phyloP scores from a whole-genome alignment of 148 eudicot genomes.

The Camellia japonica region DNA sequence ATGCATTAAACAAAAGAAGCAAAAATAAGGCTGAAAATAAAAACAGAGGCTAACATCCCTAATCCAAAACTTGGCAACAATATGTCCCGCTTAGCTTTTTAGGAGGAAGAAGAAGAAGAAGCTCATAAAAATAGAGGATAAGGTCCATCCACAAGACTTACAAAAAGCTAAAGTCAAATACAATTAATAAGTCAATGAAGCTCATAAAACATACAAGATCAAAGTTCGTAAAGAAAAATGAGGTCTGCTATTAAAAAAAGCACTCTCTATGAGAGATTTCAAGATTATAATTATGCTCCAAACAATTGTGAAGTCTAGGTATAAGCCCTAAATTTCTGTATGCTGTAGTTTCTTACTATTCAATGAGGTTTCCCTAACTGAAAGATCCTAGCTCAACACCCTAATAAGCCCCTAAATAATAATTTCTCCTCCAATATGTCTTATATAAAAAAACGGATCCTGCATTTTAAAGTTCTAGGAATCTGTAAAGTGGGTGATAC shows the following conservation, averaged over 20 bases:
- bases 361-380: neutral
- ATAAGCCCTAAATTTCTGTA: neutral
- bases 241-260: neutral
- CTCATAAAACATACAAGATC: neutral
- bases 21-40: neutral
- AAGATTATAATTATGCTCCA: neutral
- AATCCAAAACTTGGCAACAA: neutral
- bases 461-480: neutral
- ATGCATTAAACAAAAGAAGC: neutral
- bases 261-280: neutral
- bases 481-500: neutral
- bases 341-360: neutral
- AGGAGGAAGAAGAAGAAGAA: neutral
- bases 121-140: neutral
- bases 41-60: neutral
- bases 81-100: neutral
- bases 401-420: neutral
- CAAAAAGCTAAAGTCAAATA: constrained; percentile 11
- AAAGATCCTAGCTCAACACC: neutral
- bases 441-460: neutral
- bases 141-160: neutral
- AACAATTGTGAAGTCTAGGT: neutral
- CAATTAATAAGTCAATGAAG: neutral
- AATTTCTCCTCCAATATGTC: neutral
- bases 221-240: neutral